Evolutionary conservation across 2,329 filamentous ascomycete genomes (phyloP).

Genomic region (Canariomyces notabilis): DNA sequence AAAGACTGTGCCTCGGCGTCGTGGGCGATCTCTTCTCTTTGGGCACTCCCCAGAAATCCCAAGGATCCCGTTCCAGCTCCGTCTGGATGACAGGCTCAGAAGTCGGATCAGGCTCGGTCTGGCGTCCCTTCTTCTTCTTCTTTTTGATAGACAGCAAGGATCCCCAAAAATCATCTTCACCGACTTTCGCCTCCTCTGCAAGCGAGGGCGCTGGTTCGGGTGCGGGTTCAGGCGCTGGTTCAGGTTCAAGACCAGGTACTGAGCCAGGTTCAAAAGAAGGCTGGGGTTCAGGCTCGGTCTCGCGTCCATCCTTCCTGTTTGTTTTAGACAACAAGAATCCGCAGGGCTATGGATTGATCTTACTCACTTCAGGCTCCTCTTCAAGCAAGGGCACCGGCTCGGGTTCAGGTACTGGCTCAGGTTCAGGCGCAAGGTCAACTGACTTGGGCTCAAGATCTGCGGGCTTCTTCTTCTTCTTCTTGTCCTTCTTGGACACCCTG

Average conservation of each 20-base stretch:
- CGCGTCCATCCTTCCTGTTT: too few species aligned
- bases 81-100: neutral
- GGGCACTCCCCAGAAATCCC: constrained; percentile 3
- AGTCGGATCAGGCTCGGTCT: neutral
- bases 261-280: neutral
- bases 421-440: neutral
- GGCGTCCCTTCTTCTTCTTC: neutral
- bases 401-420: neutral
- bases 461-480: neutral
- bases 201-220: neutral
- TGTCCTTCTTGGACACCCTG: neutral
- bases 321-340: too few species aligned
- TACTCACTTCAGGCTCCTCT: neutral
- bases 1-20: constrained; percentile 3
- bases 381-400: too few species aligned
- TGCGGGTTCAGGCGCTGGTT: neutral
- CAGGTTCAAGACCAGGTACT: neutral
- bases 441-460: neutral
- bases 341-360: too few species aligned
- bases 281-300: neutral
- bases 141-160: too few species aligned
- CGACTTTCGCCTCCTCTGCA: too few species aligned
- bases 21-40: constrained; percentile 12
- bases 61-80: neutral
- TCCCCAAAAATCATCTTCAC: too few species aligned